Base-by-base conservation (phyloP, 2,329 filamentous ascomycete genomes). In the Coleophoma cylindrospora region DNA sequence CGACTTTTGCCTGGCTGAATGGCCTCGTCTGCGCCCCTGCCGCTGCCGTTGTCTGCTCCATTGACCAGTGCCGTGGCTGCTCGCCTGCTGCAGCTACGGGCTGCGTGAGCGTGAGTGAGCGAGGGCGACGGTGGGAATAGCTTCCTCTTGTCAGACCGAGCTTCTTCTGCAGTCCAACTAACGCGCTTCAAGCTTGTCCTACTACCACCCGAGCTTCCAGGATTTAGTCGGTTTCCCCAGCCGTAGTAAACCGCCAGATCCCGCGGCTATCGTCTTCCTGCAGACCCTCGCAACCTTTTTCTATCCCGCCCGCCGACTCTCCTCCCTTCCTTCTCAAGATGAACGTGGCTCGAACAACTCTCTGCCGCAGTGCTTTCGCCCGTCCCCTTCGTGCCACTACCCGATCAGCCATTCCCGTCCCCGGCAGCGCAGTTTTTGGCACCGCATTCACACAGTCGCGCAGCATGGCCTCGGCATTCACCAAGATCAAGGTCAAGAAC, bases 401-500 rank as follows among this genome's bases (percentile, higher is more conserved):
- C 27, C 27, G 27, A 27, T 27, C 27, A 27, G 27, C 27, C 12
- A 33, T 40, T 40, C 22, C 45, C 37, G 11, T 36, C n/a, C 34
- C 40, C 36, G 27, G 15, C 43, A 34, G 45, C 40, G n/a, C 45
- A 17, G 45, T 46, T 37, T 59, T 61, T 36, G 60, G 58, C 40
- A 21, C 52, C 15, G 50, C 56, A 22, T 57, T 63, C 46, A 51
- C 56, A 36, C 66, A 73, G 57, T 62, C 61, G 48, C 70, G 75
- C 68, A 76, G 64, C 63, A 83, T 85, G 80, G 75, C 78, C 50
- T 66, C 66, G 54, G 14, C n/a, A 7, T 70, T 78, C 62, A 76
- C 81, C 66, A 99, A 97, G 86, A 97, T 97, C 81, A 94, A 95
- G 83, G 94, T 99, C 78, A 91, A 95, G 84, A 97, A 96, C 74